These are phyloP conservation scores for Suillus brevipes DNA, from an alignment of 768 basidiomycete genomes.

Conservation along the genomic window DNA sequence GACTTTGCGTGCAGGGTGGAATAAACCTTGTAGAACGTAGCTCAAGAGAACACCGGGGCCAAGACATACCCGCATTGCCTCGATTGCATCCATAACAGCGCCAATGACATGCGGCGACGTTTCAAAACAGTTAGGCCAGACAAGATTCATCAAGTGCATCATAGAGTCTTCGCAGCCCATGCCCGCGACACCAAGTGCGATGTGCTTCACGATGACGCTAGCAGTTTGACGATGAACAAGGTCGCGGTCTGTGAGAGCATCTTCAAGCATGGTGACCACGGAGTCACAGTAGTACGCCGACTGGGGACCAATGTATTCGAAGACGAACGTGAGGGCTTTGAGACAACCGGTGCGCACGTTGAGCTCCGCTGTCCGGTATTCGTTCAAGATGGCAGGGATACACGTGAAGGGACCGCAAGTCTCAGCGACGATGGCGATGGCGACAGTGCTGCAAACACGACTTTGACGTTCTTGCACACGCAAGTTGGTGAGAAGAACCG, in stretches of 20 bases:
- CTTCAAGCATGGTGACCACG: slow-evolving; percentile 96
- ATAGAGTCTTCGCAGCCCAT: slow-evolving; percentile 98
- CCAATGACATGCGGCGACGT: slow-evolving; percentile 98
- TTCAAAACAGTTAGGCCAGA: slow-evolving; percentile 99
- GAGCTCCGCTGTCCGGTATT: slow-evolving; percentile 96
- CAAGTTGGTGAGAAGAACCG: slow-evolving; percentile 92
- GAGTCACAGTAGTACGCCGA: slow-evolving; percentile 97
- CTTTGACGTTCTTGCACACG: slow-evolving; percentile 99
- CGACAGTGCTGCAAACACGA: slow-evolving; percentile 97
- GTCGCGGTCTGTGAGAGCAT: slow-evolving; percentile 96
- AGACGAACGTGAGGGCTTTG: slow-evolving; percentile 97
- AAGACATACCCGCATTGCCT: slow-evolving; percentile 94
- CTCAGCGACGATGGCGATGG: slow-evolving; percentile 94
- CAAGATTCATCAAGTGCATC: slow-evolving; percentile 95
- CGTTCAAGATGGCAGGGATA: slow-evolving; percentile 97
- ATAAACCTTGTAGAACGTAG: slow-evolving; percentile 92
- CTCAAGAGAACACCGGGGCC: slow-evolving; percentile 91
- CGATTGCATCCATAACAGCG: slow-evolving; percentile 97
- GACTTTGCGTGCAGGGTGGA: slow-evolving; percentile 96
- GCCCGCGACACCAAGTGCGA: slow-evolving; percentile 95
- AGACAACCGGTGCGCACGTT: slow-evolving; percentile 99
- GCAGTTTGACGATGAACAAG: slow-evolving; percentile 98
- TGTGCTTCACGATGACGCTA: slow-evolving; percentile 96
- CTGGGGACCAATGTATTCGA: slow-evolving; percentile 97
- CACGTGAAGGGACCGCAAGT: slow-evolving; percentile 98